A percentile compares a stretch with the other conserved stretches of the same genome.
Conservation (phyloP, 192 early-diverging fungal genomes). For the Cetraspora pellucida region DNA sequence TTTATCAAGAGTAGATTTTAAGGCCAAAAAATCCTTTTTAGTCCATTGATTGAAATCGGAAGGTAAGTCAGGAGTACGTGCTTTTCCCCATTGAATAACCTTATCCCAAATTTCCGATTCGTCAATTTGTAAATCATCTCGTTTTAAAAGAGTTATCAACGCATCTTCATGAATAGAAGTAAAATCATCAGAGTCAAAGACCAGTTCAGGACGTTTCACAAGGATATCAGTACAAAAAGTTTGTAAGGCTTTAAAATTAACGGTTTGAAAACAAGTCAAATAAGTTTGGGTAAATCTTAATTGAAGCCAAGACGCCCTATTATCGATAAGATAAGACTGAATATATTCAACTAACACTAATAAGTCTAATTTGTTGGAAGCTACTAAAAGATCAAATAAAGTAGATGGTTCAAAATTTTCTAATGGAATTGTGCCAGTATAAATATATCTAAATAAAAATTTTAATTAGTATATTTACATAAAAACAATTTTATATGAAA, state of each 20-base stretch:
- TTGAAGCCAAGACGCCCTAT: neutral
- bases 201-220: neutral
- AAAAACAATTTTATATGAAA: no score
- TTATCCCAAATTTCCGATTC: constrained; percentile 18
- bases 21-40: neutral
- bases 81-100: constrained; percentile 12
- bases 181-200: constrained; percentile 9
- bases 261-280: neutral
- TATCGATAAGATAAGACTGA: neutral
- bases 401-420: no score
- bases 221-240: neutral
- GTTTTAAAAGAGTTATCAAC: neutral
- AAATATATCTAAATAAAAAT: no score
- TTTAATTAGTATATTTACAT: no score
- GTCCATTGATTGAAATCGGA: neutral
- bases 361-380: neutral
- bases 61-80: neutral
- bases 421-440: no score
- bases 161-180: neutral
- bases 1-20: neutral
- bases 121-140: constrained; percentile 6
- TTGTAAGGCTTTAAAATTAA: neutral
- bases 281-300: neutral
- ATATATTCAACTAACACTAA: neutral
- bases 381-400: neutral